phyloP scores from a whole-genome alignment of 108 stramenopile species.

The Cyclostephanos tholiformis region DNA sequence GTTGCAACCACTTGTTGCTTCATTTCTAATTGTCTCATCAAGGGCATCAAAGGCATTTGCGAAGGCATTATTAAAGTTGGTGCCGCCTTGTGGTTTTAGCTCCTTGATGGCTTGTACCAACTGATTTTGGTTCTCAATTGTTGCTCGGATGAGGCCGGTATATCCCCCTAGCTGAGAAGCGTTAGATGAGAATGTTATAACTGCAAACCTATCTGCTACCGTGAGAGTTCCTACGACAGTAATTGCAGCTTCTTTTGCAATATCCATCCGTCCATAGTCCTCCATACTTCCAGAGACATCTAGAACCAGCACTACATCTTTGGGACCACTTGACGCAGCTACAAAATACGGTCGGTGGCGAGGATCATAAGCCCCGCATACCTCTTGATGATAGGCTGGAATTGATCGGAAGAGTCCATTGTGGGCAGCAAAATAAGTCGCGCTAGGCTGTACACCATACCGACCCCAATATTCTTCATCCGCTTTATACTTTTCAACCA shows the following conservation, averaged over 20 bases:
- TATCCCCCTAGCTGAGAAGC: conserved; percentile 11
- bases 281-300: conserved; percentile 62
- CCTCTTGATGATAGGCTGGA: conserved; percentile 41
- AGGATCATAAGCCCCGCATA: conserved; percentile 51
- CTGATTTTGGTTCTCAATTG: conserved; percentile 41
- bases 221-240: conserved; percentile 52
- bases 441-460: conserved; percentile 6
- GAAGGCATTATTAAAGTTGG: conserved; percentile 50
- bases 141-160: conserved; percentile 31
- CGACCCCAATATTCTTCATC: conserved; percentile 11
- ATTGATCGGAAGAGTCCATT: conserved; percentile 50
- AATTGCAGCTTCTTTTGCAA: conserved; percentile 50
- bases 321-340: conserved; percentile 61
- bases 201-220: conserved; percentile 52
- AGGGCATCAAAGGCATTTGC: conserved; percentile 33
- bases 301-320: conserved; percentile 66
- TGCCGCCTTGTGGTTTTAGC: conserved; percentile 19
- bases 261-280: conserved; percentile 21
- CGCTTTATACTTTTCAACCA: conserved; percentile 30
- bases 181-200: conserved; percentile 31
- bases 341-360: conserved; percentile 65
- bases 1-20: conserved; percentile 39
- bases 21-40: conserved; percentile 13
- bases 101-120: conserved; percentile 19
- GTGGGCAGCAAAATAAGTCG: conserved; percentile 44